Base-by-base conservation (phyloP, 2,329 filamentous ascomycete genomes). In the Keithomyces neogunnii region DNA sequence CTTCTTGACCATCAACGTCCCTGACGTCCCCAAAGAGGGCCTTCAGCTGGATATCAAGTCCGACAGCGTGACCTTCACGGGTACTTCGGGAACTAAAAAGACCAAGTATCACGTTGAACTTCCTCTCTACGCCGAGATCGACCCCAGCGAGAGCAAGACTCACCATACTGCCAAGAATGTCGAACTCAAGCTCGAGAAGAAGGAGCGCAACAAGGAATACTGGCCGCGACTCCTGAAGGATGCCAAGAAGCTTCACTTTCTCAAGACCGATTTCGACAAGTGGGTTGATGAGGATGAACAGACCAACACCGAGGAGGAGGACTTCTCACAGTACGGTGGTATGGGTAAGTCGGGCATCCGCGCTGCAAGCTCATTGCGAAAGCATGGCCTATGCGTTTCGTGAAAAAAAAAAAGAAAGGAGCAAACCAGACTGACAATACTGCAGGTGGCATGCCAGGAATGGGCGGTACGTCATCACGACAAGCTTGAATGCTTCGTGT, bases 271-370 rank as follows among this genome's bases (percentile, higher is more conserved):
- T 75, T 99, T 99, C 63, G 91, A 96, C 77, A 96, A 96, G 86
- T 96, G 91, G 91, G 88, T 96, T 64, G 91, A 96, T 62, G 89
- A 96, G 82, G 91, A 99, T 67, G 93, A 99, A 81, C 93, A 99
- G 77, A 87, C 97, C 66, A 90, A 89, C 72, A 85, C 81, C 54
- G 76, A 82, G 47, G 89, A 95, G 58, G 90, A 95, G 51, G 91
- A 96, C 70, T 73, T 84, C 61, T 81, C 79, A 58, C 77, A 83
- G 67, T 84, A 81, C 60, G 81, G 78, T 53, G 81, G 81, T 57
- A 87, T 83, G 81, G 78, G 79, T 76, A 68, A 65, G 76, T 78
- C 49, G 59, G 47, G 44, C 6, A 45, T 42, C 10, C 39, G 5
- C 39, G 39, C 39, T 13, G 5, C 28, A 28, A 26, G 39, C 39